These are phyloP conservation scores for Hymenoscyphus occultus DNA, from an alignment of 2,329 filamentous ascomycete species.

Conservation along the genomic window DNA sequence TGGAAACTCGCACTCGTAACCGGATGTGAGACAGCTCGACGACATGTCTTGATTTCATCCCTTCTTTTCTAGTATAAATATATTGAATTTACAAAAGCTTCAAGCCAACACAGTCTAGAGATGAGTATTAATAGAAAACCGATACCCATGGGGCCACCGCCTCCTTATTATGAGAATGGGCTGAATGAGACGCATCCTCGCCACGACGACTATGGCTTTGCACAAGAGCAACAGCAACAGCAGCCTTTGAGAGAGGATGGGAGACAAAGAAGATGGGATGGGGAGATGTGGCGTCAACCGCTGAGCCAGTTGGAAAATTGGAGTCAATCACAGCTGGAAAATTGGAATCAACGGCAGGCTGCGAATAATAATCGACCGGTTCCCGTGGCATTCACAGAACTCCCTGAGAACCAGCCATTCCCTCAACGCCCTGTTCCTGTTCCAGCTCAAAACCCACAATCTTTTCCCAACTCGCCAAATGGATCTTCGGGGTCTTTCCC, in stretches of 20 bases:
- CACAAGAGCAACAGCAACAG: background rate
- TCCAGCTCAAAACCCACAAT: background rate
- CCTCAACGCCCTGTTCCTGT: background rate
- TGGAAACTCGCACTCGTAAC: constrained; percentile 6
- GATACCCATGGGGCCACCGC: background rate
- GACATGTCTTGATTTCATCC: background rate
- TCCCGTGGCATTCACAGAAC: background rate
- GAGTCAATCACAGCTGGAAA: background rate
- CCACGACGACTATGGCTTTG: background rate
- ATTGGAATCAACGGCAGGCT: too few relatives aligned
- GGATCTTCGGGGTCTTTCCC: background rate
- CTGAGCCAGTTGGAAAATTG: background rate
- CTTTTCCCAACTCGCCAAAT: background rate
- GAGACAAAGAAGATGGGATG: background rate
- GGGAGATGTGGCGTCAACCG: background rate
- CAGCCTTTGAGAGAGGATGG: background rate
- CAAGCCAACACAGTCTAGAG: background rate
- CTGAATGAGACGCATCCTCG: background rate
- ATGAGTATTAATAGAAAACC: background rate
- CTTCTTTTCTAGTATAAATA: background rate
- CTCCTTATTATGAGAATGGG: background rate
- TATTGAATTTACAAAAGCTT: background rate
- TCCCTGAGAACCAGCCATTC: background rate
- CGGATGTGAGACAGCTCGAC: constrained; percentile 7
- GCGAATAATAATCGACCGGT: too few relatives aligned